A percentile compares a stretch with the other conserved stretches of the same genome.
These are phyloP conservation scores for Gossypium gossypioides DNA, from an alignment of 441 rosid species.

Conservation along the genomic window DNA sequence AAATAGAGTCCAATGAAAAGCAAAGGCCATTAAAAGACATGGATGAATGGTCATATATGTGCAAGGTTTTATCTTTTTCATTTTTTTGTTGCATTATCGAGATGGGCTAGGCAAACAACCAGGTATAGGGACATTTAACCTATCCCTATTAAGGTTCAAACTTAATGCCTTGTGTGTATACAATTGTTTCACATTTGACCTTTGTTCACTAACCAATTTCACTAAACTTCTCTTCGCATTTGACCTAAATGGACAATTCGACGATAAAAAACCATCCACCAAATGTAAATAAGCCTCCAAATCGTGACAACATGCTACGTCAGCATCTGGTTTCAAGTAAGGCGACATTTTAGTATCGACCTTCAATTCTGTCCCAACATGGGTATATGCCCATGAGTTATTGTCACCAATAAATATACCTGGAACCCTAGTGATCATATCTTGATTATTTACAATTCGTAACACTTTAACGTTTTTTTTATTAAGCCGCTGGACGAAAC, in stretches of 20 bases:
- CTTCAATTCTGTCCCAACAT: conserved; percentile 54
- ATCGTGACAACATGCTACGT: conserved; percentile 62
- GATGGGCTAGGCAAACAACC: conserved; percentile 75
- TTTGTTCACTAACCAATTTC: conserved; percentile 60
- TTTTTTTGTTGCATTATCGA: conserved; percentile 5
- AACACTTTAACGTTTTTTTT: conserved; percentile 44
- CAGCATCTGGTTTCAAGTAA: conserved; percentile 57
- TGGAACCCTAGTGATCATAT: conserved; percentile 51
- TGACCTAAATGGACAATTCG: conserved; percentile 72
- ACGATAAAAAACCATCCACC: conserved; percentile 70
- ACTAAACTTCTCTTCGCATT: conserved; percentile 82
- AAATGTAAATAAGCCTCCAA: conserved; percentile 60
- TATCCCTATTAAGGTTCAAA: conserved; percentile 33
- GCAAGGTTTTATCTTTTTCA: background rate
- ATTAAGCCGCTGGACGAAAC: conserved; percentile 35
- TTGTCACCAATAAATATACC: conserved; percentile 29
- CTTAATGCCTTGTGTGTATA: conserved; percentile 60
- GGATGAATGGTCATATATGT: background rate
- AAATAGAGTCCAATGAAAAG: too few relatives aligned
- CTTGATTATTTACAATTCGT: conserved; percentile 55
- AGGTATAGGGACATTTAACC: conserved; percentile 16
- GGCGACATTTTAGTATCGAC: conserved; percentile 75
- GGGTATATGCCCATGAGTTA: conserved; percentile 54
- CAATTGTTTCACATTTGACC: conserved; percentile 68
- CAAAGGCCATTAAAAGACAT: too few relatives aligned